Percentiles rank a stretch among this genome's conserved stretches.
phyloP scores from a whole-genome alignment of 1,284 basidiomycete genomes.

The Tilletia setariae region DNA sequence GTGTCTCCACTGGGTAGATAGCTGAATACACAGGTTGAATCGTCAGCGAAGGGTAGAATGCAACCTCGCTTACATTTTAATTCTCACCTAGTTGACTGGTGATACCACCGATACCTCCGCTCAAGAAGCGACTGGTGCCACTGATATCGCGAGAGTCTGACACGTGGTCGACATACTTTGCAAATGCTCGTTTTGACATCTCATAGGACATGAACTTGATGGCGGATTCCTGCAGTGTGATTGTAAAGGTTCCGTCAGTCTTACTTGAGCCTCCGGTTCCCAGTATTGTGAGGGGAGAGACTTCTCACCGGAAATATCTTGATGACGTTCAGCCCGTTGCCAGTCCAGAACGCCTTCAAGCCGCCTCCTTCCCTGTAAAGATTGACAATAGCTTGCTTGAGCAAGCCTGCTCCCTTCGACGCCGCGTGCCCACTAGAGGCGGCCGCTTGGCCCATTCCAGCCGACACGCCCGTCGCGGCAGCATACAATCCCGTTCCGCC shows the following conservation, averaged over 20 bases:
- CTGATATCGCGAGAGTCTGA: conserved; percentile 86
- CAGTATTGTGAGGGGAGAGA: neutral
- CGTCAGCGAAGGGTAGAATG: neutral
- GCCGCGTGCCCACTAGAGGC: conserved; percentile 19
- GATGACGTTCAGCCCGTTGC: conserved; percentile 65
- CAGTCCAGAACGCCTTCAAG: conserved; percentile 84
- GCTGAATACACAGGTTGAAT: conserved; percentile 21
- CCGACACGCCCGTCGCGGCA: conserved; percentile 14
- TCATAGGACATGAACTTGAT: conserved; percentile 98
- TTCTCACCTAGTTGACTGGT: conserved; percentile 72
- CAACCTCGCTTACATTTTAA: too few species aligned
- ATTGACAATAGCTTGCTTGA: conserved; percentile 69
- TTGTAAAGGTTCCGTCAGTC: too few species aligned
- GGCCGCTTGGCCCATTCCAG: conserved; percentile 30
- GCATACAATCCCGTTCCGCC: conserved; percentile 17
- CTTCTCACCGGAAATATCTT: conserved; percentile 77
- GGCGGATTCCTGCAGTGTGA: conserved; percentile 73
- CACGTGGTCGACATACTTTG: conserved; percentile 83
- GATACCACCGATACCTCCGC: conserved; percentile 92
- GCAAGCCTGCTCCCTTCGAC: conserved; percentile 64
- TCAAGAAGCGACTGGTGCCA: conserved; percentile 84
- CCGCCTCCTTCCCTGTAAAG: conserved; percentile 78
- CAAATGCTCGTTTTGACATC: conserved; percentile 90
- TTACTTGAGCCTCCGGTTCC: too few species aligned
- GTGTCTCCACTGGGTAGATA: conserved; percentile 53